phyloP scores from a whole-genome alignment of 139 green algal species.

The Auxenochlorella pyrenoidosa region DNA sequence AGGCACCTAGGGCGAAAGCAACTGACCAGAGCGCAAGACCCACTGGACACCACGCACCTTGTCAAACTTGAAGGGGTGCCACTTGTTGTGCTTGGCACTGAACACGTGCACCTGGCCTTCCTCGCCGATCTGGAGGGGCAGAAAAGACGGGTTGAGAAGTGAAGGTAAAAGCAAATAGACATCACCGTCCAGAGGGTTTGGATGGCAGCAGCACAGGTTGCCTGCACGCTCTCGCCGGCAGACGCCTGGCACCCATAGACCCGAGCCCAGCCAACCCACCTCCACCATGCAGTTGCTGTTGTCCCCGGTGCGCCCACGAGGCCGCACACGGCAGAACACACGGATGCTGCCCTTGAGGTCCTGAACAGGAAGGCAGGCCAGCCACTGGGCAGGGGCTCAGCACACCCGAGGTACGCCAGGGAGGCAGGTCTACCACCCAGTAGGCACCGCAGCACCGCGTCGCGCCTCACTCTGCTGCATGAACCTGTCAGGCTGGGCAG shows the following conservation, averaged over 20 bases:
- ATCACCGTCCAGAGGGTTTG: too few species aligned
- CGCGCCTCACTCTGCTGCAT: too few species aligned
- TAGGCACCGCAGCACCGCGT: too few species aligned
- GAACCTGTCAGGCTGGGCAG: too few species aligned
- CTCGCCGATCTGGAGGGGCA: slow-evolving; percentile 35
- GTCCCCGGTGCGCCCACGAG: slow-evolving; percentile 76
- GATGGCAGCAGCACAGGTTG: neutral
- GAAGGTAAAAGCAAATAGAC: too few species aligned
- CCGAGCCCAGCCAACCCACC: neutral
- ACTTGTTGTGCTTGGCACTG: slow-evolving; percentile 39
- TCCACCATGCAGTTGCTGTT: slow-evolving; percentile 18
- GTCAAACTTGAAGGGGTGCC: slow-evolving; percentile 72
- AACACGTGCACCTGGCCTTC: slow-evolving; percentile 63
- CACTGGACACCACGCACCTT: neutral
- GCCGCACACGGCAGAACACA: slow-evolving; percentile 88
- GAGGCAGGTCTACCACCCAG: too few species aligned
- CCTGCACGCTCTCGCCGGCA: too few species aligned
- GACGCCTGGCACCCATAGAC: too few species aligned
- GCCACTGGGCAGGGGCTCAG: neutral
- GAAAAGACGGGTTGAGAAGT: neutral
- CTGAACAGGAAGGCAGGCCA: slow-evolving; percentile 8
- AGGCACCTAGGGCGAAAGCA: too few species aligned
- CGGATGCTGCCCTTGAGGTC: slow-evolving; percentile 90
- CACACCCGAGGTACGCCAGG: too few species aligned
- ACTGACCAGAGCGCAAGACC: too few species aligned